Conservation (phyloP, 2,329 filamentous ascomycete genomes). For the Hypocrella siamensis region DNA sequence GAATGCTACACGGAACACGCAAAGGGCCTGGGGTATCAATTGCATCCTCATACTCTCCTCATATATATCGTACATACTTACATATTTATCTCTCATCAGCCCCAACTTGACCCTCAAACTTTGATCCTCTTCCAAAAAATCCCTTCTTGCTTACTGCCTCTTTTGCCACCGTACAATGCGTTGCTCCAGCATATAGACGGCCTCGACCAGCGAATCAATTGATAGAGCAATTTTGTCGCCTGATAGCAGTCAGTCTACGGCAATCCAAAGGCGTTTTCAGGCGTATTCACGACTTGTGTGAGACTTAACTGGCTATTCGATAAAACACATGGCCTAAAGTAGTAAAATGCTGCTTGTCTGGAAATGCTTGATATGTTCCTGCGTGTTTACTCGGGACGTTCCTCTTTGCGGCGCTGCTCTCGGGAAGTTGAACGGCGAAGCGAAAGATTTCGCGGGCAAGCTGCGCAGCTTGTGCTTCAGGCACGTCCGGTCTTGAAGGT, state of each 20-base stretch:
- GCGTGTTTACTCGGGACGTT: neutral
- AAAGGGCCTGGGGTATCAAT: no score
- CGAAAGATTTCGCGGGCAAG: constrained; percentile 9
- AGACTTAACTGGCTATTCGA: constrained; percentile 16
- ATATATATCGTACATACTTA: no score
- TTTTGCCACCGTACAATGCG: constrained; percentile 19
- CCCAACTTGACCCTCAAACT: neutral
- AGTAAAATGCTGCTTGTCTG: constrained; percentile 15
- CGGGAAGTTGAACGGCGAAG: constrained; percentile 5
- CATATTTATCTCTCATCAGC: no score
- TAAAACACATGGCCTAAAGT: constrained; percentile 16
- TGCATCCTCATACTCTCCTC: no score
- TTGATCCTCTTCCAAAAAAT: no score
- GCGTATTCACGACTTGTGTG: no score
- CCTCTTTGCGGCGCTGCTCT: neutral
- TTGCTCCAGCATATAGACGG: constrained; percentile 22
- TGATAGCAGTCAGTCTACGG: constrained; percentile 4
- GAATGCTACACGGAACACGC: no score
- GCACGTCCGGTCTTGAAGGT: constrained; percentile 6
- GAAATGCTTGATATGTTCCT: constrained; percentile 16
- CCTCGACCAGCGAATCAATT: constrained; percentile 16
- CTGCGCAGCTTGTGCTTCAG: constrained; percentile 12
- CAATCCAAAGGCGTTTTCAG: neutral
- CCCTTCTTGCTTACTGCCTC: constrained; percentile 1
- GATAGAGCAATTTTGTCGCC: constrained; percentile 17